Percentiles rank a stretch among this genome's conserved stretches.
These are phyloP conservation scores for Corylus americana DNA, from an alignment of 306 rosid species.

Conservation along the genomic window DNA sequence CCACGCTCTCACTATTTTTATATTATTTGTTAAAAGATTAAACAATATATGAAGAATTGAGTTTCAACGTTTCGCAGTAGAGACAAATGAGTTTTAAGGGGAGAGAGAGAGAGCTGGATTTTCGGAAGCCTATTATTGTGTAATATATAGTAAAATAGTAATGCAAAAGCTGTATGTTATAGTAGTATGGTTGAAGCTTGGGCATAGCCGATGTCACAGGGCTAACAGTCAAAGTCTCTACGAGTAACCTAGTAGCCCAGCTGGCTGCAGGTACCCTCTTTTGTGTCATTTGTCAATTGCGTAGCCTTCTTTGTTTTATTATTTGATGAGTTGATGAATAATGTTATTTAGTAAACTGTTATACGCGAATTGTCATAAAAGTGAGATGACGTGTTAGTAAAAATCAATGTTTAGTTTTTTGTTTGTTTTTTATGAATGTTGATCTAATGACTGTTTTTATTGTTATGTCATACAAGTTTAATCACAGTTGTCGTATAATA, in stretches of 20 bases:
- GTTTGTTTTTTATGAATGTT: too few species aligned
- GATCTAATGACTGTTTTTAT: too few species aligned
- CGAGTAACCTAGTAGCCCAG: conserved; percentile 5
- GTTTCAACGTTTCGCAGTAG: conserved; percentile 33
- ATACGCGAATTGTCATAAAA: too few species aligned
- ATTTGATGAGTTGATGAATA: too few species aligned
- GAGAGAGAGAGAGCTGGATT: conserved; percentile 24
- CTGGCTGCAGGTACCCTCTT: conserved; percentile 3
- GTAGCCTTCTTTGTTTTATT: neutral
- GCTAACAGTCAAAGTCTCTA: conserved; percentile 36
- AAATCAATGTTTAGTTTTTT: too few species aligned
- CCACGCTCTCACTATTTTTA: conserved; percentile 23
- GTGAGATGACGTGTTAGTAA: too few species aligned
- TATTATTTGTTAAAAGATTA: neutral
- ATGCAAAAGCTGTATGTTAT: neutral
- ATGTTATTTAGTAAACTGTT: too few species aligned
- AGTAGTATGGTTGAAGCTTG: conserved; percentile 43
- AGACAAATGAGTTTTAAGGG: conserved; percentile 26
- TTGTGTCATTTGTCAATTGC: conserved; percentile 24
- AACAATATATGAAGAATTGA: conserved; percentile 7
- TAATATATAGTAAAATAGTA: neutral
- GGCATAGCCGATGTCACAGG: conserved; percentile 38
- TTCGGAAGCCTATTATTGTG: neutral
- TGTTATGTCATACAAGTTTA: too few species aligned
- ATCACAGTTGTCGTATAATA: too few species aligned